Percentiles rank a stretch among this genome's conserved stretches.
These are phyloP conservation scores for Cardamine chenopodiifolia DNA, from an alignment of 345 rosid genomes.

Conservation along the genomic window DNA sequence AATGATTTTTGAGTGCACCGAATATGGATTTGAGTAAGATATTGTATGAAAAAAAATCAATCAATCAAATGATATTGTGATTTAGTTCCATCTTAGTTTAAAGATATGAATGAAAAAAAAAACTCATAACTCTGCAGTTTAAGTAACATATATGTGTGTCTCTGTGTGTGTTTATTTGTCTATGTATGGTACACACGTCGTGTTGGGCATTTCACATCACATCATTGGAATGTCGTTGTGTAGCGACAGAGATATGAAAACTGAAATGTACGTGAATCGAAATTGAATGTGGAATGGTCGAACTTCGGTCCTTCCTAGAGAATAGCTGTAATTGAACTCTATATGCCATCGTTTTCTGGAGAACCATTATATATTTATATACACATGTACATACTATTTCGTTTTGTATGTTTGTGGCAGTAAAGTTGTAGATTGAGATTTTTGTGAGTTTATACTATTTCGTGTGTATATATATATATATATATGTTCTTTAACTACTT, in stretches of 20 bases:
- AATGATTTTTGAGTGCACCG: not conserved
- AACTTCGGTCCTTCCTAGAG: conserved; percentile 33
- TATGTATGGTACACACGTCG: conserved; percentile 1
- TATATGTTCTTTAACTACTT: not conserved
- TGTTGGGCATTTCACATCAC: conserved; percentile 39
- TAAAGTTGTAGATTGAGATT: conserved; percentile 23
- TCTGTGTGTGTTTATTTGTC: conserved; percentile 2
- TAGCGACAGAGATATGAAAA: conserved; percentile 21
- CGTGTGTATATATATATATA: not conserved
- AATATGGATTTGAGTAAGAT: not conserved
- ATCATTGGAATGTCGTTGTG: conserved; percentile 33
- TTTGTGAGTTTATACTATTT: not conserved
- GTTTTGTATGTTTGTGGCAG: conserved; percentile 26
- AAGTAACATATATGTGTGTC: not conserved
- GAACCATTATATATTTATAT: conserved; percentile 7
- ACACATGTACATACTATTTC: conserved; percentile 4
- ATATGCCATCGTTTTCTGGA: conserved; percentile 28
- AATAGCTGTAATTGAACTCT: conserved; percentile 43
- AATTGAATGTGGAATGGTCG: conserved; percentile 40
- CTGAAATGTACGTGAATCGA: conserved; percentile 28
- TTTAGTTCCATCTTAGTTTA: not conserved
- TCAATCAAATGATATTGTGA: not conserved
- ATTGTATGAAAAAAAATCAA: not conserved
- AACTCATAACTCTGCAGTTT: not conserved
- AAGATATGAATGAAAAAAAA: not conserved